Base-by-base conservation (phyloP, 2,329 filamentous ascomycete genomes). In the Calonectria hawksworthii region DNA sequence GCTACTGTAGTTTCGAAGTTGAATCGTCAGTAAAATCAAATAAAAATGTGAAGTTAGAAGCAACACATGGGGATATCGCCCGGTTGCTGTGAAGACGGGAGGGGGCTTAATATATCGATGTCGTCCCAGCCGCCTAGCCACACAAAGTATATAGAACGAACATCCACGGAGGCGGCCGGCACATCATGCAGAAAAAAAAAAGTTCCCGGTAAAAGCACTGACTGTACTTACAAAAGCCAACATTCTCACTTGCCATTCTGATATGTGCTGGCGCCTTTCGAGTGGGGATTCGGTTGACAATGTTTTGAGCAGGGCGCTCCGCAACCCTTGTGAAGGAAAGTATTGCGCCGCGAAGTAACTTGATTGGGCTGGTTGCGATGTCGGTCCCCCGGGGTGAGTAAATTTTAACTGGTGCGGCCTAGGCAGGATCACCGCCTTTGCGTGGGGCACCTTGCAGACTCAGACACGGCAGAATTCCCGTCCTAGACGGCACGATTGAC, bases 11-110 rank as follows among this genome's bases (percentile, higher is more conserved):
- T 63, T 47, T 70, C 65, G 63, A 51, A 32, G 32, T 72, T 59
- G 50, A 34, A 41, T 52, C 36, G 93, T 95, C 79, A 95, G 89
- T 81, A 92, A 89, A 83, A 81, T 66, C 44, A 61, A 28, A 9
- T 10, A 61, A 16, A 36, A 26, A 61, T 36, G 11, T 28, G 18
- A 23, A 23, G 5, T 47, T 23, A 30, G 32, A 14, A 23, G 34
- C 2, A 38, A 36, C 14, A 26, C 8, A 38, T 14, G 5, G 4
- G 34, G 3, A 21, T 28, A n/a, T 56, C 16, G 28, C 44, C 44
- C n/a, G 52, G 28, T 41, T 63, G 32, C 21, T 34, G 56, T 41
- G 23, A 38, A 28, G 34, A 30, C 18, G 26, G 26, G n/a, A 28
- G 34, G 26, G 23, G 4, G 56, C n/a, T n/a, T n/a, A 28, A 26